These are phyloP conservation scores for Thraustochytrium sp. DNA, from an alignment of 352 stramenopile species.

Conservation along the genomic window DNA sequence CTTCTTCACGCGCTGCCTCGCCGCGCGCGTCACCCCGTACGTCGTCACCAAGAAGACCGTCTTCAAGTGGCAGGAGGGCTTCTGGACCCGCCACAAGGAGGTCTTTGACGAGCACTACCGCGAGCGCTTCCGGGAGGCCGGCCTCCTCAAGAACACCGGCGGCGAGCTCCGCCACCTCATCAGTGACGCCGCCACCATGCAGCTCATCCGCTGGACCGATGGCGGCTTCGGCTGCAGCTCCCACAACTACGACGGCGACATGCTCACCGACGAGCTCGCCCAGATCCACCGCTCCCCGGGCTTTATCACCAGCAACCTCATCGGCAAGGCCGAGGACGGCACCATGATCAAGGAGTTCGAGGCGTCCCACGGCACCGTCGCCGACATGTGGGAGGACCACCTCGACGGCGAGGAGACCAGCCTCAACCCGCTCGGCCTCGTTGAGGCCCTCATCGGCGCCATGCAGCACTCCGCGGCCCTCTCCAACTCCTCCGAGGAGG, in stretches of 20 bases:
- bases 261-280: constrained; percentile 73
- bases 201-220: constrained; percentile 67
- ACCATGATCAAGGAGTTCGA: constrained; percentile 77
- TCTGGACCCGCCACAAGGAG: constrained; percentile 72
- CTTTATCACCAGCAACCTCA: constrained; percentile 77
- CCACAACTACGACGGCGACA: constrained; percentile 78
- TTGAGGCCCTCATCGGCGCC: constrained; percentile 71
- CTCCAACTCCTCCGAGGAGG: constrained; percentile 15
- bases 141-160: constrained; percentile 63
- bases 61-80: constrained; percentile 81
- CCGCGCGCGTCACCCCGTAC: constrained; percentile 68
- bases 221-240: constrained; percentile 74
- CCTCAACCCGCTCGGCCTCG: constrained; percentile 71
- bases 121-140: constrained; percentile 58
- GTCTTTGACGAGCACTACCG: constrained; percentile 74
- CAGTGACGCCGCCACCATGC: constrained; percentile 75
- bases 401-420: constrained; percentile 71
- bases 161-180: constrained; percentile 72
- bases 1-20: constrained; percentile 69
- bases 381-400: constrained; percentile 71
- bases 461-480: constrained; percentile 59
- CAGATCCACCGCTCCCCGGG: constrained; percentile 72
- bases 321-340: constrained; percentile 64
- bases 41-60: constrained; percentile 81
- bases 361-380: constrained; percentile 74